A percentile compares a stretch with the other conserved stretches of the same genome.
Evolutionary conservation across 108 stramenopile genomes (phyloP).

Genomic region (Phaeodactylum tricornutum): DNA sequence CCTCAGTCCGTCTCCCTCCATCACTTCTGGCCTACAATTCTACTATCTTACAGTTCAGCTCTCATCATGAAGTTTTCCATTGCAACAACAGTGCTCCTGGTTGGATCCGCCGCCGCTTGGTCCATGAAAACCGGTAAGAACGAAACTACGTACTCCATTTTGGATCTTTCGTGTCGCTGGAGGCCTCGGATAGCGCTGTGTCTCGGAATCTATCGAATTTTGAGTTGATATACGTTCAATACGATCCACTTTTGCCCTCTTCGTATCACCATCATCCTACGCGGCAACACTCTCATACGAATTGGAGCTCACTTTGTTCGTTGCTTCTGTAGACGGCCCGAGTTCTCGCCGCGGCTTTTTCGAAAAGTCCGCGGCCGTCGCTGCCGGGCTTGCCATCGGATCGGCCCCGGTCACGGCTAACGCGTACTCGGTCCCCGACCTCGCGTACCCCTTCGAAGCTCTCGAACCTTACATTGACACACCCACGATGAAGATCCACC

Average conservation of each 20-base stretch:
- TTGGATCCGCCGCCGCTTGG: too few relatives aligned
- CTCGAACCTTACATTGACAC: constrained; percentile 93
- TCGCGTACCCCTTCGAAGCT: constrained; percentile 87
- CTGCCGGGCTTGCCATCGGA: constrained; percentile 27
- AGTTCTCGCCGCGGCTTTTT: constrained; percentile 59
- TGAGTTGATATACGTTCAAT: too few relatives aligned
- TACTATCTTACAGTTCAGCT: too few relatives aligned
- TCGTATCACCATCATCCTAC: constrained; percentile 4
- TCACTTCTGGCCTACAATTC: too few relatives aligned
- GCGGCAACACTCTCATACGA: not conserved
- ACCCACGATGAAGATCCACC: constrained; percentile 95
- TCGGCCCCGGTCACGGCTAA: constrained; percentile 40
- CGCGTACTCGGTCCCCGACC: constrained; percentile 86
- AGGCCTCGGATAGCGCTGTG: not conserved
- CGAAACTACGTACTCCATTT: too few relatives aligned
- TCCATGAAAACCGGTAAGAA: too few relatives aligned
- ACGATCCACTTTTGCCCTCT: too few relatives aligned
- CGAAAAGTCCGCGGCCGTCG: constrained; percentile 45
- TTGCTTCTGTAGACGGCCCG: constrained; percentile 17
- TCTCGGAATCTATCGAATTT: too few relatives aligned
- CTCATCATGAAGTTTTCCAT: too few relatives aligned
- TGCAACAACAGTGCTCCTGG: too few relatives aligned
- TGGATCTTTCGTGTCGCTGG: constrained; percentile 3
- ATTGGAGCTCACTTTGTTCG: not conserved
- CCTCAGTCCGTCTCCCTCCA: too few relatives aligned